Conservation (phyloP, 2,329 filamentous ascomycete genomes). For the Venturiaceae sp. region DNA sequence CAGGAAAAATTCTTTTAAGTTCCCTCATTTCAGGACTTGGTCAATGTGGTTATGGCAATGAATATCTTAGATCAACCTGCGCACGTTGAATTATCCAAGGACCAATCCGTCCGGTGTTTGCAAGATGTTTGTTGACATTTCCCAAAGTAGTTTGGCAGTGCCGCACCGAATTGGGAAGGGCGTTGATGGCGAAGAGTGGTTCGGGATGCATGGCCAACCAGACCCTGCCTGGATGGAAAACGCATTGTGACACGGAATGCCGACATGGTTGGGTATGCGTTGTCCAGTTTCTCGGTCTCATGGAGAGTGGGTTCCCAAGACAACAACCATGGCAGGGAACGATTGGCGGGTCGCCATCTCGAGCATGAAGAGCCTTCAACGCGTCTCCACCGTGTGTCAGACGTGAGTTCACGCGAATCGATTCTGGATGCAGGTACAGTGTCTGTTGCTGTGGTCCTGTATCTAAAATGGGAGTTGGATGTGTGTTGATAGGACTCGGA, state of each 20-base stretch:
- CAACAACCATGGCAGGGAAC: neutral
- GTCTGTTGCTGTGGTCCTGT: neutral
- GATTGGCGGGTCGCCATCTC: neutral
- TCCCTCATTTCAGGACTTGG: too few species aligned
- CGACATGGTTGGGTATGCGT: neutral
- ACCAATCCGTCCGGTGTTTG: too few species aligned
- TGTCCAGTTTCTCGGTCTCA: neutral
- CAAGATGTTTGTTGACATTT: too few species aligned
- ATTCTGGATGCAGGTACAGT: neutral
- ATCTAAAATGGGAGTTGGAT: neutral
- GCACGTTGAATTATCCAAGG: too few species aligned
- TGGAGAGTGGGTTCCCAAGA: neutral
- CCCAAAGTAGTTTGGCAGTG: too few species aligned
- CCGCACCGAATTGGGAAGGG: too few species aligned
- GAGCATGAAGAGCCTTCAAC: neutral
- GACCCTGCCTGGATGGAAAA: neutral
- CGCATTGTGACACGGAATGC: neutral
- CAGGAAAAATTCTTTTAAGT: too few species aligned
- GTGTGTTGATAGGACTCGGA: neutral
- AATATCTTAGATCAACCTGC: too few species aligned
- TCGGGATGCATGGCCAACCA: neutral
- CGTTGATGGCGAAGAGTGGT: too few species aligned
- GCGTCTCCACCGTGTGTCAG: neutral
- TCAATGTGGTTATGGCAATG: too few species aligned
- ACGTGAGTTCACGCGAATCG: neutral